Evolutionary conservation across 352 stramenopile genomes (phyloP).

Genomic region (Phytophthora idaei): DNA sequence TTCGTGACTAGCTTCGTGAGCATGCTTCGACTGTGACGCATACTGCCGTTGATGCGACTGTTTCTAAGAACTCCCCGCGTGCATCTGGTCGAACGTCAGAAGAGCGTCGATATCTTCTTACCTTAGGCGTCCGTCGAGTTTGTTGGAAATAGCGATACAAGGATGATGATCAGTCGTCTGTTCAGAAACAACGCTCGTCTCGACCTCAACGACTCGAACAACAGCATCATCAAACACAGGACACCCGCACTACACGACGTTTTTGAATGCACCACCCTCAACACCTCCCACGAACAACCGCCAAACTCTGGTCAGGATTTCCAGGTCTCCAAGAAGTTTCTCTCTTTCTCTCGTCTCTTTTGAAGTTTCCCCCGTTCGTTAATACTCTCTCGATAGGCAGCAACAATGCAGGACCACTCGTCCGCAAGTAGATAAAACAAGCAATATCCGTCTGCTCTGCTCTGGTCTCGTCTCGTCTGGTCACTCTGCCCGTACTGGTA

Average conservation of each 20-base stretch:
- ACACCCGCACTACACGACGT: constrained; percentile 12
- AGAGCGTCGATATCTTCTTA: not conserved
- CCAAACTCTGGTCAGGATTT: constrained; percentile 35
- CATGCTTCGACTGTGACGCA: not conserved
- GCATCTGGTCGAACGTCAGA: not conserved
- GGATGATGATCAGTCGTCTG: constrained; percentile 23
- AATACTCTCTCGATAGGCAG: constrained; percentile 37
- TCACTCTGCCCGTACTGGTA: constrained; percentile 23
- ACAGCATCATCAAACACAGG: constrained; percentile 27
- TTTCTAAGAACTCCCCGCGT: not conserved
- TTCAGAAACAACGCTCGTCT: constrained; percentile 27
- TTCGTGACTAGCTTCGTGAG: too few relatives aligned
- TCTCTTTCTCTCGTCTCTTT: constrained; percentile 34
- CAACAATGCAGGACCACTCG: constrained; percentile 33
- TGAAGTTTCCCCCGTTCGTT: constrained; percentile 33
- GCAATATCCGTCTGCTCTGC: constrained; percentile 26
- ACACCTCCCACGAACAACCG: constrained; percentile 33
- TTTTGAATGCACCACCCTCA: constrained; percentile 30
- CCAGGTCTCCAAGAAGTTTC: constrained; percentile 27
- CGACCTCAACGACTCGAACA: constrained; percentile 23
- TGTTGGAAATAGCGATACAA: constrained; percentile 17
- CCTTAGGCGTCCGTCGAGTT: not conserved
- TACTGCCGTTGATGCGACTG: not conserved
- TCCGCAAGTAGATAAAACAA: constrained; percentile 33
- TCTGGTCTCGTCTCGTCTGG: constrained; percentile 31